phyloP scores from a whole-genome alignment of 1,139 yeast genomes.

The Williopsis jadinii region DNA sequence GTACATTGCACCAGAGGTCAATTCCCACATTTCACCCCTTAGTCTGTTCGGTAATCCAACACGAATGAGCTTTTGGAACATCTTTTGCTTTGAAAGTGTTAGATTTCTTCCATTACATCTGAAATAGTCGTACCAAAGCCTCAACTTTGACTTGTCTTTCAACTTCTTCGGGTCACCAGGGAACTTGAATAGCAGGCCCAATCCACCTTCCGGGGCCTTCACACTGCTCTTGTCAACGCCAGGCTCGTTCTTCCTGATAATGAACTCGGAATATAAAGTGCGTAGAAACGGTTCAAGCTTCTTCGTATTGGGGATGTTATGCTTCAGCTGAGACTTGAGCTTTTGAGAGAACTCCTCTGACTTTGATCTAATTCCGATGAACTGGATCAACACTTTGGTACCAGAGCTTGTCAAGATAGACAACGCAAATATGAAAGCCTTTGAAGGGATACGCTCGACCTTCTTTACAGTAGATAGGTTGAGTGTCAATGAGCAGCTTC shows the following conservation, averaged over 20 bases:
- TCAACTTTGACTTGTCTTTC: constrained; percentile 79
- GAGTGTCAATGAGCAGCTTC: constrained; percentile 60
- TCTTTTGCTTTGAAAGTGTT: constrained; percentile 64
- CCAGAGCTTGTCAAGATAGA: constrained; percentile 66
- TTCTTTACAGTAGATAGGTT: constrained; percentile 77
- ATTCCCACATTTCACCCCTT: constrained; percentile 96
- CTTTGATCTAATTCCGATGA: constrained; percentile 71
- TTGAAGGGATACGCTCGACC: constrained; percentile 78
- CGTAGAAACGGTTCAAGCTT: constrained; percentile 58
- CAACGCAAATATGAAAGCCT: constrained; percentile 73
- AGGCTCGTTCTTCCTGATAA: constrained; percentile 53
- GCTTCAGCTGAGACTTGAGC: constrained; percentile 55
- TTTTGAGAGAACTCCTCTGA: constrained; percentile 75
- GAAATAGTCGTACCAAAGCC: constrained; percentile 90
- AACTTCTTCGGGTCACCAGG: constrained; percentile 83
- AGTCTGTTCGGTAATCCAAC: constrained; percentile 90
- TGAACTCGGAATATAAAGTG: constrained; percentile 80
- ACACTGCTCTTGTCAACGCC: constrained; percentile 34
- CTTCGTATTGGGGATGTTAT: constrained; percentile 57
- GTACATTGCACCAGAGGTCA: constrained; percentile 82
- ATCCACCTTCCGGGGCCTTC: constrained; percentile 71
- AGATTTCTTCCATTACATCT: constrained; percentile 79
- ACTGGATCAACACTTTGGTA: constrained; percentile 55
- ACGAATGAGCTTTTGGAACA: constrained; percentile 74
- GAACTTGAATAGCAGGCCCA: constrained; percentile 74